Percentiles rank a stretch among this genome's conserved stretches.
Conservation (phyloP, 2,329 filamentous ascomycete species). For the Gaeumannomyces sp. region DNA sequence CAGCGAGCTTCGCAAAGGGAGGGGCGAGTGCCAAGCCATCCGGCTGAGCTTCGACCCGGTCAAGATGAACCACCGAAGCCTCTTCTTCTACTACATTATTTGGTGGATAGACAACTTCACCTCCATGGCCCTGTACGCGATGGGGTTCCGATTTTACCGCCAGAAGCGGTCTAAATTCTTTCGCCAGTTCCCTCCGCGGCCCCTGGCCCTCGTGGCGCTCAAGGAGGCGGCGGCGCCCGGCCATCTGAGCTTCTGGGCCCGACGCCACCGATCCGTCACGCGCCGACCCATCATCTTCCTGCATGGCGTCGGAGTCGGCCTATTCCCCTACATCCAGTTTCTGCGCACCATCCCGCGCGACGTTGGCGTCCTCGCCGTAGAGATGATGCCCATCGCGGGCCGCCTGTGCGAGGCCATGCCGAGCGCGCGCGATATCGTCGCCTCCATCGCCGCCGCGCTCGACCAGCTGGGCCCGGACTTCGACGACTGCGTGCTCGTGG, state of each 20-base stretch:
- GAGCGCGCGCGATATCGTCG: neutral
- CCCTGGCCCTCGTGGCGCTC: slow-evolving; percentile 4
- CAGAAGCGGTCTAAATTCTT: slow-evolving; percentile 16
- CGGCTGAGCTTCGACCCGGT: slow-evolving; percentile 16
- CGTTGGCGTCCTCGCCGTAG: slow-evolving; percentile 15
- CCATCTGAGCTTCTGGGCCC: slow-evolving; percentile 16
- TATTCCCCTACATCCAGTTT: slow-evolving; percentile 14
- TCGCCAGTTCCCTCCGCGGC: slow-evolving; percentile 17
- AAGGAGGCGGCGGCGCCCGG: slow-evolving; percentile 10
- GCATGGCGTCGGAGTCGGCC: slow-evolving; percentile 16
- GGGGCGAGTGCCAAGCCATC: slow-evolving; percentile 15
- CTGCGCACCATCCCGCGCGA: slow-evolving; percentile 13
- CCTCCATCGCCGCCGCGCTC: slow-evolving; percentile 3
- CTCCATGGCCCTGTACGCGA: slow-evolving; percentile 6
- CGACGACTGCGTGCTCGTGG: slow-evolving; percentile 52
- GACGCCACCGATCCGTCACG: slow-evolving; percentile 6
- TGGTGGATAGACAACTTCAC: slow-evolving; percentile 11
- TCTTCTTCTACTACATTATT: slow-evolving; percentile 12
- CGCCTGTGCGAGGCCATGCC: slow-evolving; percentile 12
- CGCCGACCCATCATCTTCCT: slow-evolving; percentile 16
- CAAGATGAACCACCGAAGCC: slow-evolving; percentile 13
- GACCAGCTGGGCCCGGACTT: slow-evolving; percentile 5
- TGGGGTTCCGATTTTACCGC: slow-evolving; percentile 18
- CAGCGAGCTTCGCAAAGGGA: slow-evolving; percentile 10
- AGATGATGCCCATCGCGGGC: slow-evolving; percentile 13